Conservation (phyloP, 116 monocot species). For the Posidonia oceanica region DNA sequence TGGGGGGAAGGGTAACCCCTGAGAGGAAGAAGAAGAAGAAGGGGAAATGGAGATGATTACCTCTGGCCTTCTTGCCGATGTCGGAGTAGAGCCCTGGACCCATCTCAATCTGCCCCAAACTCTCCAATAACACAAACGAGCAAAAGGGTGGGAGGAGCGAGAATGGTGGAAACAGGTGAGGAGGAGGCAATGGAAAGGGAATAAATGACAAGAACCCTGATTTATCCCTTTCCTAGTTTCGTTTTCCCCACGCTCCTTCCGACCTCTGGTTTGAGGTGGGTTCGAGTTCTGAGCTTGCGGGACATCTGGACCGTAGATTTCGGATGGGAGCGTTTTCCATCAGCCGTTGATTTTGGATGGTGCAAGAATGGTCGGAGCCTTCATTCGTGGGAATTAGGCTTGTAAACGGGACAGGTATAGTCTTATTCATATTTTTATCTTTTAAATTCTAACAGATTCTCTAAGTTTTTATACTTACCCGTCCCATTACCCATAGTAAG, state of each 20-base stretch:
- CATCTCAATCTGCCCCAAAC: conserved; percentile 10
- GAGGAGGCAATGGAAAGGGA: neutral
- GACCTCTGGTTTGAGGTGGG: neutral
- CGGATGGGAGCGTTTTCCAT: no score
- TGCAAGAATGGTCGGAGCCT: neutral
- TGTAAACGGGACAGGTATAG: no score
- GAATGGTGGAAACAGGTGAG: neutral
- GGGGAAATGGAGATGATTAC: conserved; percentile 9
- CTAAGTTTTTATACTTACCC: no score
- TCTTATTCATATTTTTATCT: no score
- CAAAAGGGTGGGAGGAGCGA: neutral
- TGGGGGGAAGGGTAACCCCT: no score
- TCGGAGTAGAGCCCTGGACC: conserved; percentile 65
- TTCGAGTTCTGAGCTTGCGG: neutral
- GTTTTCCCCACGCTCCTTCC: neutral
- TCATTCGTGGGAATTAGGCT: no score
- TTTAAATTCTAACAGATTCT: no score
- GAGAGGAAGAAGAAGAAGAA: neutral
- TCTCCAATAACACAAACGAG: neutral
- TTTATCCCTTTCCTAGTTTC: neutral
- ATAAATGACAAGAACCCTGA: neutral
- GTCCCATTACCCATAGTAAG: no score
- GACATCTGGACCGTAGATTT: neutral
- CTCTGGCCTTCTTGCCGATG: conserved; percentile 73
- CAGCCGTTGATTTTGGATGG: neutral